phyloP scores from a whole-genome alignment of 148 eudicot genomes.

The Selenicereus undatus region DNA sequence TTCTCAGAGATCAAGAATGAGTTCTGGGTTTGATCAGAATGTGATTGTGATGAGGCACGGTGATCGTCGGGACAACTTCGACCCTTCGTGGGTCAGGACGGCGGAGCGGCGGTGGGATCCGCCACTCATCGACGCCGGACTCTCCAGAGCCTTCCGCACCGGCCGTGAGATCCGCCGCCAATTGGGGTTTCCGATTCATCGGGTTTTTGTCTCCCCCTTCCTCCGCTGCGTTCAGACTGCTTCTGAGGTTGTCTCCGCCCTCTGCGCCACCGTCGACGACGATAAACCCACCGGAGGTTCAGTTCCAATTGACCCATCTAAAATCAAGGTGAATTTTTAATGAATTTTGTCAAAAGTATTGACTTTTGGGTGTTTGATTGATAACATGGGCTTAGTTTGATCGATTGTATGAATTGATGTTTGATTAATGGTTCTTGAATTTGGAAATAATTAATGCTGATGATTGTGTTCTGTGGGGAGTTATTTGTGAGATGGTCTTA shows the following conservation, averaged over 20 bases:
- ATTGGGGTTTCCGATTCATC: constrained; percentile 60
- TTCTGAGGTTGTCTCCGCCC: constrained; percentile 49
- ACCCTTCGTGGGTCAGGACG: constrained; percentile 45
- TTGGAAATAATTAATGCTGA: not conserved
- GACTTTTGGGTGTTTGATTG: not conserved
- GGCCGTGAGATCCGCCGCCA: constrained; percentile 40
- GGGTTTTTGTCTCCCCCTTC: constrained; percentile 81
- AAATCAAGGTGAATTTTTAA: constrained; percentile 48
- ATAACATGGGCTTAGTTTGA: not conserved
- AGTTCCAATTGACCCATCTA: constrained; percentile 45
- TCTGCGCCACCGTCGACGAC: constrained; percentile 36
- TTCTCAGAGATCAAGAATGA: constrained; percentile 4
- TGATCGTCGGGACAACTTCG: constrained; percentile 81
- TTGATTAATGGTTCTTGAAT: not conserved
- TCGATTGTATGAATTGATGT: not conserved
- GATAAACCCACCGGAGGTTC: constrained; percentile 24
- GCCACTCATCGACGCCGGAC: constrained; percentile 53
- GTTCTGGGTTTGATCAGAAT: constrained; percentile 38
- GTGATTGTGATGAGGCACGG: constrained; percentile 90
- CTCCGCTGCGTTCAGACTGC: constrained; percentile 81
- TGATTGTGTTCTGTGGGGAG: not conserved
- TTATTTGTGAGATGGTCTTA: not conserved
- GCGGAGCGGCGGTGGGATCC: constrained; percentile 94
- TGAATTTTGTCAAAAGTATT: not conserved
- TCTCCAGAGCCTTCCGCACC: constrained; percentile 43